Evolutionary conservation across 2,329 filamentous ascomycete genomes (phyloP).

Genomic region (Epicoccum sorghinum): DNA sequence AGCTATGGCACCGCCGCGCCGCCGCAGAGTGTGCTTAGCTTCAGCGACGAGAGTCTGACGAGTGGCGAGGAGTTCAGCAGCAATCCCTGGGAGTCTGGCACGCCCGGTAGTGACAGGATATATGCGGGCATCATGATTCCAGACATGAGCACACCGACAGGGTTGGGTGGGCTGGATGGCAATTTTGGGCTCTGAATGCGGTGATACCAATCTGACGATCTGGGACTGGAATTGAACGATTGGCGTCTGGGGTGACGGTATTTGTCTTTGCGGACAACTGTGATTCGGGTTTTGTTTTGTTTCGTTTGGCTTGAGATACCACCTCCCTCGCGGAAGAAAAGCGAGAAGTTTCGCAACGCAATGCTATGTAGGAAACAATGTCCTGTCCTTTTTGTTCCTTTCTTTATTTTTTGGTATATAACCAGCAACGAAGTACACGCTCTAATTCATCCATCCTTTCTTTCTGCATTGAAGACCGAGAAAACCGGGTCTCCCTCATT

Average conservation of each 20-base stretch:
- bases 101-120: conserved; percentile 40
- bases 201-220: neutral
- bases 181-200: conserved; percentile 48
- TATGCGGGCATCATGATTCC: conserved; percentile 47
- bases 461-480: too few species aligned
- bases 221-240: neutral
- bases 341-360: conserved; percentile 18
- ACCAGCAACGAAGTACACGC: too few species aligned
- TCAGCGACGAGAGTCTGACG: conserved; percentile 65
- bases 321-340: conserved; percentile 22
- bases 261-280: neutral
- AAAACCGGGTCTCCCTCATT: too few species aligned
- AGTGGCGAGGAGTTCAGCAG: conserved; percentile 55
- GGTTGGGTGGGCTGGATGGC: conserved; percentile 47
- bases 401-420: too few species aligned
- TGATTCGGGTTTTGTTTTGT: neutral
- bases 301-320: conserved; percentile 29
- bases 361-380: neutral
- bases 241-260: neutral
- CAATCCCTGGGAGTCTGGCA: conserved; percentile 36
- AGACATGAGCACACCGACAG: conserved; percentile 36
- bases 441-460: too few species aligned
- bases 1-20: conserved; percentile 35
- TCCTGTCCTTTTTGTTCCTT: too few species aligned
- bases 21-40: conserved; percentile 63